Percentiles rank a stretch among this genome's conserved stretches.
These are phyloP conservation scores for Amauroascus niger DNA, from an alignment of 2,329 filamentous ascomycete genomes.

Conservation along the genomic window DNA sequence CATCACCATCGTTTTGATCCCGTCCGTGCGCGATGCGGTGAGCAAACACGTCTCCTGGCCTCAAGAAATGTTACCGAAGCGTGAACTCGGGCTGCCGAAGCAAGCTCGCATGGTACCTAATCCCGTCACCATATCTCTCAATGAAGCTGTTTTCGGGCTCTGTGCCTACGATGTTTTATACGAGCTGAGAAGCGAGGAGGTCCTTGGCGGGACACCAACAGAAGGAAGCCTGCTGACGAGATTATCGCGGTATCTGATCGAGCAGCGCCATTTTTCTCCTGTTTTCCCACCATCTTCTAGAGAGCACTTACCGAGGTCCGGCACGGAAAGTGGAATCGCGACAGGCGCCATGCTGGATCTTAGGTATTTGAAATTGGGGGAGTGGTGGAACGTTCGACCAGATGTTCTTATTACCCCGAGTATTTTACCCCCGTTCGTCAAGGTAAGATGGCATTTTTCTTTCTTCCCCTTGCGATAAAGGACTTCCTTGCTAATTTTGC, in stretches of 20 bases:
- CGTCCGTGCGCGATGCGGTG: conserved; percentile 72
- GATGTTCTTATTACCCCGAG: conserved; percentile 80
- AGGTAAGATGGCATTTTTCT: conserved; percentile 45
- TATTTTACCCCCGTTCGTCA: conserved; percentile 73
- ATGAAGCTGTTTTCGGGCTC: conserved; percentile 74
- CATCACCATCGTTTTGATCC: conserved; percentile 71
- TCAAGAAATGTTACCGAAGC: conserved; percentile 58
- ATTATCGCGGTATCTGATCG: conserved; percentile 66
- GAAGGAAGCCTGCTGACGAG: conserved; percentile 58
- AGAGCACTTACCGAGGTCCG: conserved; percentile 55
- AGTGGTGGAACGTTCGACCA: conserved; percentile 77
- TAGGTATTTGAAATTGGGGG: conserved; percentile 75
- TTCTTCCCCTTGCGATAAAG: not conserved
- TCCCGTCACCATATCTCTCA: conserved; percentile 78
- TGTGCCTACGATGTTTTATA: conserved; percentile 76
- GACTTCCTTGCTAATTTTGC: not conserved
- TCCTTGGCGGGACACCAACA: conserved; percentile 46
- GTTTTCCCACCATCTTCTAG: conserved; percentile 72
- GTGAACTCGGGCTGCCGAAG: conserved; percentile 64
- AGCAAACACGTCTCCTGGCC: conserved; percentile 82
- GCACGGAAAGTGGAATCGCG: conserved; percentile 49
- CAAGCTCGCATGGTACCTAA: conserved; percentile 72
- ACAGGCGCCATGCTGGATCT: conserved; percentile 73
- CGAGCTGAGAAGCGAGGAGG: conserved; percentile 69
- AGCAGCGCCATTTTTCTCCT: conserved; percentile 86